Conservation (phyloP, 495 filamentous ascomycete genomes). For the Lasiosphaeriaceae sp. region DNA sequence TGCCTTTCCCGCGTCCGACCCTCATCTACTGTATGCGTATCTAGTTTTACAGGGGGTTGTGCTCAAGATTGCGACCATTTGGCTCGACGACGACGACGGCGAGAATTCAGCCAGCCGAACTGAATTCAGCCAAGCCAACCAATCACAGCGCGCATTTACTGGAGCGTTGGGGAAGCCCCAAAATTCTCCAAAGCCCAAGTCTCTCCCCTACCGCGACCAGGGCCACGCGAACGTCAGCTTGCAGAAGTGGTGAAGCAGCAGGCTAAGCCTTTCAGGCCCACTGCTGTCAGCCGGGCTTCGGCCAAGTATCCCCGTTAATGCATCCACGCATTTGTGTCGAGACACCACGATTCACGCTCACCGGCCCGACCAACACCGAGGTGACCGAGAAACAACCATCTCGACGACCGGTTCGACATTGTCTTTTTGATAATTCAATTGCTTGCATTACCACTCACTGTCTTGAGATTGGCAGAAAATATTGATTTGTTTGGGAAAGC, state of each 20-base stretch:
- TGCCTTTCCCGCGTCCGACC: background rate
- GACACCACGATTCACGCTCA: background rate
- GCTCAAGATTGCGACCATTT: constrained; percentile 1
- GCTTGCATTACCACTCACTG: too few relatives aligned
- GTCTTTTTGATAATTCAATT: background rate
- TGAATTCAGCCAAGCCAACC: constrained; percentile 6
- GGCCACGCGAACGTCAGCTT: constrained; percentile 18
- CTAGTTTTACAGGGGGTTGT: too few relatives aligned
- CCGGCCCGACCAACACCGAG: background rate
- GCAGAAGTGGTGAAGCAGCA: background rate
- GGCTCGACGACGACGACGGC: background rate
- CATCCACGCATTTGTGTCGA: too few relatives aligned
- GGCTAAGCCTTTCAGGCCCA: constrained; percentile 5
- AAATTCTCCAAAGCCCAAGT: constrained; percentile 1
- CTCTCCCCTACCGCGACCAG: constrained; percentile 8
- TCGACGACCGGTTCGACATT: background rate
- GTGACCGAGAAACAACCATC: background rate
- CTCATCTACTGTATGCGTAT: too few relatives aligned
- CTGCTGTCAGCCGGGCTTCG: constrained; percentile 6
- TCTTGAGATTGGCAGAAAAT: too few relatives aligned
- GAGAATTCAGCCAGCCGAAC: constrained; percentile 22
- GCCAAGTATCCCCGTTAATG: constrained; percentile 15
- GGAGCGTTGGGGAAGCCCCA: constrained; percentile 23
- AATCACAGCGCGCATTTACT: constrained; percentile 8
- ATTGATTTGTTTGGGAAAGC: too few relatives aligned